Base-by-base conservation (phyloP, 2,329 filamentous ascomycete species). In the Aaosphaeria pasadenensis region DNA sequence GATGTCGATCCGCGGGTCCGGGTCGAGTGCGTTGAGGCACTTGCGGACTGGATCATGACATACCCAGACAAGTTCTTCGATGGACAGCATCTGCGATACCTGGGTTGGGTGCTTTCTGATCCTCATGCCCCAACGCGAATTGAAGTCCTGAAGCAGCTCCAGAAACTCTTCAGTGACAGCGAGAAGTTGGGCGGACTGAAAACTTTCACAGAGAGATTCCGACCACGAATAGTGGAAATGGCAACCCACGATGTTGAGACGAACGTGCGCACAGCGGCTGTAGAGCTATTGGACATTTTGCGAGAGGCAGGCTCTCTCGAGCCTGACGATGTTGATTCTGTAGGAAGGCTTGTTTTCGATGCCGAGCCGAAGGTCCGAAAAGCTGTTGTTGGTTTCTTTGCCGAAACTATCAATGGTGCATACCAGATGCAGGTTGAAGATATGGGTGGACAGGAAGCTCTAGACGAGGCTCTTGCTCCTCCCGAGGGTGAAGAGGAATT, bases 31-130 rank as follows among this genome's bases (percentile, higher is more conserved):
- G 86, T 95, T 28, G 84, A 88, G 54, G 89, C 90, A 11, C 78
- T 99, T 6, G 91, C 91, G 30, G 81, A 85, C 38, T 99, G 94
- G 94, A 95, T 97, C 57, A 81, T 85, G 66, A 82, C 82, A 7
- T 83, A 96, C 44, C 89, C 91, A 2, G 89, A 90, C 42, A 81
- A 89, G 41, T 99, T 96, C 72, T 89, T 96, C 69, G 89, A 96
- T 56, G 90, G 90, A 1, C 81, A 87, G 58, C 96, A 96, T 71
- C 76, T 99, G 44, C 86, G 94, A 51, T 99, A 99, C 63, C 78
- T 99, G 5, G 94, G 94, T 45, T 99, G 94, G 94, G 86, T 96
- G 63, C 78, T 99, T 30, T 96, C 91, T 4, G 94, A 99, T 66
- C 80, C 85, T 4, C 80, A 85, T 51, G 78, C 85, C 1, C 74